Percentiles rank a stretch among this genome's conserved stretches.
phyloP scores from a whole-genome alignment of 139 green algal genomes.

The Dunaliella sp. region DNA sequence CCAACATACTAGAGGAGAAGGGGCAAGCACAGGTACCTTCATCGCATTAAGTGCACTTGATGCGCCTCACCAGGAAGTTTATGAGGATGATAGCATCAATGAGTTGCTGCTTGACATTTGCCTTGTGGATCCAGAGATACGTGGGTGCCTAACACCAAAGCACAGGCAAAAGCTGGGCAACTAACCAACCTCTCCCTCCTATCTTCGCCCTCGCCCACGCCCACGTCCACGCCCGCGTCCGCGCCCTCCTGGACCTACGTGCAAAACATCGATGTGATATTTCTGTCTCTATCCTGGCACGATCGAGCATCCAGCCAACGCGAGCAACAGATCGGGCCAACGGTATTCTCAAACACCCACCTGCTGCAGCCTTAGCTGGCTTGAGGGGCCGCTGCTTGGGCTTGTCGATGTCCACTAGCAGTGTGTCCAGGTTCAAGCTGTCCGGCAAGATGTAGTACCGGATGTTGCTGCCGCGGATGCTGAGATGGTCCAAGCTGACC shows the following conservation, averaged over 20 bases:
- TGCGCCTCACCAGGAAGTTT: too few relatives aligned
- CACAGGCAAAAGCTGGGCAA: too few relatives aligned
- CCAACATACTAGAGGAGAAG: too few relatives aligned
- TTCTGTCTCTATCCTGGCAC: neutral
- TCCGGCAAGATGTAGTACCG: slow-evolving; percentile 97
- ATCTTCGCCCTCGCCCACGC: slow-evolving; percentile 22
- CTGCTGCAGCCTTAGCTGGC: slow-evolving; percentile 2
- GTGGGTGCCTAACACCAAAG: too few relatives aligned
- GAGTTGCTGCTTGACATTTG: too few relatives aligned
- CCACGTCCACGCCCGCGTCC: slow-evolving; percentile 25
- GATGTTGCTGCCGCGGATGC: slow-evolving; percentile 84
- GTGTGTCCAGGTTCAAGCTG: slow-evolving; percentile 96
- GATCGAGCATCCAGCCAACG: neutral
- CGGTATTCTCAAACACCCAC: too few relatives aligned
- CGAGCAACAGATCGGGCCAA: neutral
- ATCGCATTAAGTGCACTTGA: too few relatives aligned
- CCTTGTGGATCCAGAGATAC: too few relatives aligned
- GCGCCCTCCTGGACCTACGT: slow-evolving; percentile 3
- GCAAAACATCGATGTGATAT: neutral
- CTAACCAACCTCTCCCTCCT: too few relatives aligned
- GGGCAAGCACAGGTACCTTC: too few relatives aligned
- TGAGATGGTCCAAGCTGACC: slow-evolving; percentile 85
- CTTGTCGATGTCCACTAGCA: slow-evolving; percentile 96
- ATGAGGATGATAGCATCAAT: too few relatives aligned
- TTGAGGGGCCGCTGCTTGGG: slow-evolving; percentile 88